A percentile compares a stretch with the other conserved stretches of the same genome.
These are phyloP conservation scores for Oenanthe javanica DNA, from an alignment of 140 eudicot genomes.

Conservation along the genomic window DNA sequence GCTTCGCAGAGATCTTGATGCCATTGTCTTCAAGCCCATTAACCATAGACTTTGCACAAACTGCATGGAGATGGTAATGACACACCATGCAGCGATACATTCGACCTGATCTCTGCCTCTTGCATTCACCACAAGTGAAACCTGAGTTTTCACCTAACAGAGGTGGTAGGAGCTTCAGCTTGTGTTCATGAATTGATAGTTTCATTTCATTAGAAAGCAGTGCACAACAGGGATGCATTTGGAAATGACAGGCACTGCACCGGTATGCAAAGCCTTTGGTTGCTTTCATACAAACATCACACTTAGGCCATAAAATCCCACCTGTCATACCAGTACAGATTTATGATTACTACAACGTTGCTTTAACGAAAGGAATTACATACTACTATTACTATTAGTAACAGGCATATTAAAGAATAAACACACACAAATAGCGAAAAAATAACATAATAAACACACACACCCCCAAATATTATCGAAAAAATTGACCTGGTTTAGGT, in stretches of 20 bases:
- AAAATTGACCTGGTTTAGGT: constrained; percentile 55
- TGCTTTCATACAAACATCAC: constrained; percentile 66
- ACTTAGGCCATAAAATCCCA: constrained; percentile 71
- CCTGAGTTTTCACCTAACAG: constrained; percentile 8
- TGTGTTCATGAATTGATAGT: constrained; percentile 51
- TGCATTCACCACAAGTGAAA: constrained; percentile 48
- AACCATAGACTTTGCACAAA: constrained; percentile 64
- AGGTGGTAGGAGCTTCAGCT: constrained; percentile 42
- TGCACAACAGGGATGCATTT: constrained; percentile 90
- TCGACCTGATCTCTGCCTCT: constrained; percentile 59
- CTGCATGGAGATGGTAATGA: constrained; percentile 72
- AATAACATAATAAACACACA: not conserved
- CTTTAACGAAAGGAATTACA: not conserved
- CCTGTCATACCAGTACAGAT: constrained; percentile 20
- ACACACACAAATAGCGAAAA: no score
- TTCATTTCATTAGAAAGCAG: constrained; percentile 59
- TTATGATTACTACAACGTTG: not conserved
- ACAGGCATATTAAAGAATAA: not conserved
- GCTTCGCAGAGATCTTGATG: constrained; percentile 31
- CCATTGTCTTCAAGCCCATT: constrained; percentile 68
- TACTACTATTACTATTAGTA: constrained; percentile 23
- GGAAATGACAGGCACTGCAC: constrained; percentile 65
- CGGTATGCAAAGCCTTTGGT: constrained; percentile 61
- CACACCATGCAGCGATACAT: constrained; percentile 64
- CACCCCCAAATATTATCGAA: not conserved